Evolutionary conservation across 192 early-diverging fungal species (phyloP), one percentile per base, ranked within the genome.

Genomic region (Diversispora eburnea): DNA sequence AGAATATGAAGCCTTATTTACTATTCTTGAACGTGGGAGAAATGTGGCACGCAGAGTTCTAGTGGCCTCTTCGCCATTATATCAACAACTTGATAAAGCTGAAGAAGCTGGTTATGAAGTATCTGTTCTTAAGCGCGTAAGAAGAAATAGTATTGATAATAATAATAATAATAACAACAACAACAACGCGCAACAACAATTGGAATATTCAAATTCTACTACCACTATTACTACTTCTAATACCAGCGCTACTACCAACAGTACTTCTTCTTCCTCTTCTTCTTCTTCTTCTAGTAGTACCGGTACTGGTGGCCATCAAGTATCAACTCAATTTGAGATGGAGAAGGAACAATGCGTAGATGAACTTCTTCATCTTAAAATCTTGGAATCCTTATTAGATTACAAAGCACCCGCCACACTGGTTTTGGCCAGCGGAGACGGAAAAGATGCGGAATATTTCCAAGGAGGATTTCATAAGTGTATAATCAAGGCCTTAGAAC

Each of bases 321-420:
- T 19, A 69, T 41, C 56, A 6, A 55, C n/a, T 42, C 19, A 15
- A 20, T 45, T 45, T 1, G 20, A 51, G 33, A 70, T 67, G 5
- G 67, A 71, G 15, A 74, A 73, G n/a, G 82, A 84, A 52, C 82
- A 84, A 63, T 79, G 76, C 33, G 82, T 84, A 33, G 82, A 84
- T 61, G 82, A 84, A 33, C 69, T 84, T 10, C 58, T 84, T 41
- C 82, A 84, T 65, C 74, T 84, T 20, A 84, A 84, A 49, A 84
- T 84, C 69, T 63, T 84, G 25, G 80, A 84, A 48, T 77, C 80
- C 1, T 56, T 84, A 3, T 39, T 84, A 0, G 82, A 84, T 55
- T 61, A 76, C 20, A 68, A 81, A 45, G 73, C 78, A 19, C 82
- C 82, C 13, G 78, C 78, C 1, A 79, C 76, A 5, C 76, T 84